Conservation (phyloP, 495 filamentous ascomycete species). For the Penicillium flavigenum region DNA sequence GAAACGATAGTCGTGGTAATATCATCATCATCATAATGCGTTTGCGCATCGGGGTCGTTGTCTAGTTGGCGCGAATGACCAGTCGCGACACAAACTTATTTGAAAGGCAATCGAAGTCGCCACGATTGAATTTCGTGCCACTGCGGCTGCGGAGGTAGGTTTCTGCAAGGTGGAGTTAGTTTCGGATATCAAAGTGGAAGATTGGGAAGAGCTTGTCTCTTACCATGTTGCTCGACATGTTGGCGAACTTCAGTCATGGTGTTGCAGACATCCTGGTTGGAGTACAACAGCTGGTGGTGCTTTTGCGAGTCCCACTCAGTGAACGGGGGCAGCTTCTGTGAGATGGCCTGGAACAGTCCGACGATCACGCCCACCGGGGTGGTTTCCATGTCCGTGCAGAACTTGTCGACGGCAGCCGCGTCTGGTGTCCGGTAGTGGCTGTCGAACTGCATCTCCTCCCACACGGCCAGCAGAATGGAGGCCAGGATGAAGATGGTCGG, state of each 20-base stretch:
- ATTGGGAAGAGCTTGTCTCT: conserved; percentile 27
- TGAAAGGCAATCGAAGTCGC: conserved; percentile 88
- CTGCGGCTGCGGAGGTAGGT: conserved; percentile 57
- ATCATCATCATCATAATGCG: conserved; percentile 41
- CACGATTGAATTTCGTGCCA: conserved; percentile 74
- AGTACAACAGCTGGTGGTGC: conserved; percentile 82
- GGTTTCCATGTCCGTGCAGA: conserved; percentile 92
- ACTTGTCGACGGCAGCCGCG: conserved; percentile 77
- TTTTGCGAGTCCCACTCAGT: conserved; percentile 87
- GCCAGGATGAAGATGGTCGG: conserved; percentile 95
- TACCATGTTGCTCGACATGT: conserved; percentile 87
- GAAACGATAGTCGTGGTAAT: conserved; percentile 22
- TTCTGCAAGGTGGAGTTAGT: conserved; percentile 47
- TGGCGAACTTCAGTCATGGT: conserved; percentile 90
- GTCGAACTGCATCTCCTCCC: conserved; percentile 98
- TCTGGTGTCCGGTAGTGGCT: conserved; percentile 89
- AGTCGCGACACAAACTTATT: conserved; percentile 94
- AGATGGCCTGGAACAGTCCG: conserved; percentile 92
- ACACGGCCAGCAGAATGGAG: conserved; percentile 83
- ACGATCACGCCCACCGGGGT: conserved; percentile 92
- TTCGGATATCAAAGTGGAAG: neutral
- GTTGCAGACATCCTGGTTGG: conserved; percentile 85
- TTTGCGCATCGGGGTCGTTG: conserved; percentile 44
- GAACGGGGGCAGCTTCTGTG: conserved; percentile 86
- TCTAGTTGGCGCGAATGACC: conserved; percentile 86